These are phyloP conservation scores for Sedum album DNA, from an alignment of 164 flowering plant genomes.

Conservation along the genomic window DNA sequence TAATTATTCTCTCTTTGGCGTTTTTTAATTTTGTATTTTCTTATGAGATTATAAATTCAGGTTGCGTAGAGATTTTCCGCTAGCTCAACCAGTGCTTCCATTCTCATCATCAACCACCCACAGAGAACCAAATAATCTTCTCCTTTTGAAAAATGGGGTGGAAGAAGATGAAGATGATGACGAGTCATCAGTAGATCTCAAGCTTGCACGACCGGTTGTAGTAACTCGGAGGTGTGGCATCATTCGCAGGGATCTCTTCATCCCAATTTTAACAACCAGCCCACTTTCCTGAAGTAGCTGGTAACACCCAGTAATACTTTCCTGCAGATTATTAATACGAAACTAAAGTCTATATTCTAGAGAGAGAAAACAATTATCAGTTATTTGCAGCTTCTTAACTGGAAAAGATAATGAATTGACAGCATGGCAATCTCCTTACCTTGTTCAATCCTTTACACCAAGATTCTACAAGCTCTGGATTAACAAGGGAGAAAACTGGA, in stretches of 20 bases:
- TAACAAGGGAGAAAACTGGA: constrained; percentile 42
- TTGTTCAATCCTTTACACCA: constrained; percentile 77
- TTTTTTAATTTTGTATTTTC: no score
- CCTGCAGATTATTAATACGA: constrained; percentile 38
- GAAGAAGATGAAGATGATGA: constrained; percentile 44
- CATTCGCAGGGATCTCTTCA: constrained; percentile 33
- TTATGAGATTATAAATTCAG: no score
- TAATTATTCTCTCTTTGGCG: background rate
- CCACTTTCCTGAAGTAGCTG: constrained; percentile 41
- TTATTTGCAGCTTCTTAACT: background rate
- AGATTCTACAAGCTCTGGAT: constrained; percentile 49
- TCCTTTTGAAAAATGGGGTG: constrained; percentile 38
- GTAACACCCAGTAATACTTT: constrained; percentile 56
- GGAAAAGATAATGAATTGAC: constrained; percentile 4
- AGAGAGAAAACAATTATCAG: background rate
- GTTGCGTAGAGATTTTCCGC: background rate
- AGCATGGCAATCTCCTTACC: constrained; percentile 33
- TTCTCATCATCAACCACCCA: constrained; percentile 50
- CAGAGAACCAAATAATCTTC: background rate
- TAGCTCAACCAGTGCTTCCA: constrained; percentile 23
- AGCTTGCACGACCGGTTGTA: constrained; percentile 20
- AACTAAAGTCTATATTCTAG: background rate
- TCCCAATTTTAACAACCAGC: constrained; percentile 18
- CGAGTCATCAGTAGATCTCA: constrained; percentile 32
- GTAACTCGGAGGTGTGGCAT: constrained; percentile 51